Evolutionary conservation across 768 basidiomycete genomes (phyloP), one percentile per base, ranked within the genome.

Genomic region (Pulveroboletus sp.): DNA sequence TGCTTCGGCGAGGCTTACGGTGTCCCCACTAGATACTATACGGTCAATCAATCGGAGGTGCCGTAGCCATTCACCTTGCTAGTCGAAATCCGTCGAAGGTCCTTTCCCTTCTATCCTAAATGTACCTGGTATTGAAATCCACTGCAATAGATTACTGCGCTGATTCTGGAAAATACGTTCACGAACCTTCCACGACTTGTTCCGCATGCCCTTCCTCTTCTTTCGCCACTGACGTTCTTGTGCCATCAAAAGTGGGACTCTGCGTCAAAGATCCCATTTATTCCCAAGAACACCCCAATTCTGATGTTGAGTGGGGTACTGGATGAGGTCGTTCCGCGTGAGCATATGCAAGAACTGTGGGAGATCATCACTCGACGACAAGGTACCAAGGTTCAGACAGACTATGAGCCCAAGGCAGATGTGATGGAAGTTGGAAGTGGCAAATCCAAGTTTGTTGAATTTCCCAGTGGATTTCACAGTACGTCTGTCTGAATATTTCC

Each of bases 121-220:
- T 15, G n/a, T 14, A 15, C 24, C 18, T 13, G 24, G 28, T 8
- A 21, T 26, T 33, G 36, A 14, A 17, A 14, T 9, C 14, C 28
- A 17, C 37, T 44, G 37, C 13, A 4, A 26, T 55, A 91, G 86
- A 82, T 95, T 49, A 50, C 73, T 15, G 93, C 85, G 1, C 75
- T 96, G 14, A 79, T 97, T 49, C 76, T 97, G 50, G 94, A 97
- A 72, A 98, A 96, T 66, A 95, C 94, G 0, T 96, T 96, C 67
- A 81, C 86, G 31, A 91, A 87, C 37, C 78, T 97, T 27, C 86
- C 86, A 6, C 78, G 76, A 44, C 79, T 95, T 14, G 81, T 96
- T n/a, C 93, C 91, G 0, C 73, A 81, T 53, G 80, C 86, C 14
- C 71, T 96, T 31, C 93, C 93, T 6, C 64, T 79, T 30, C 76